Evolutionary conservation across 2,329 filamentous ascomycete species (phyloP).

Genomic region (Eutypella sp.): DNA sequence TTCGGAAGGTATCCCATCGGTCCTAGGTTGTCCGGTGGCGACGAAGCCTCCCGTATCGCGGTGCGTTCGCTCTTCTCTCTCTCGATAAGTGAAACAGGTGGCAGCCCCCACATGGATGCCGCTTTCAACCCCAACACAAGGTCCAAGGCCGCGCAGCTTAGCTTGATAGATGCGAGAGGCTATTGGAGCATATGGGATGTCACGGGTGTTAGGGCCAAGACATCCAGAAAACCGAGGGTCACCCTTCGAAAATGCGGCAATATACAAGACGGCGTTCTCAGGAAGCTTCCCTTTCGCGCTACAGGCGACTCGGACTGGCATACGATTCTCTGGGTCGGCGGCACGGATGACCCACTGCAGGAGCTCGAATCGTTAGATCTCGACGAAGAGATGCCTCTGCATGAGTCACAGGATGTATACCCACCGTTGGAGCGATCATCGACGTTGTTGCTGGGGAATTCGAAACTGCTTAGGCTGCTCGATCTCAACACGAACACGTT

Average conservation of each 20-base stretch:
- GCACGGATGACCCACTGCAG: constrained; percentile 14
- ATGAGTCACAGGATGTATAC: constrained; percentile 17
- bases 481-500: constrained; percentile 19
- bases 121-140: constrained; percentile 53
- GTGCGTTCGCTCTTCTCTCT: constrained; percentile 52
- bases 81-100: constrained; percentile 47
- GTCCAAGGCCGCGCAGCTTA: constrained; percentile 55
- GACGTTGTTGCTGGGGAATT: constrained; percentile 39
- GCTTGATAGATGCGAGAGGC: constrained; percentile 59
- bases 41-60: constrained; percentile 45
- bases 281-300: constrained; percentile 26
- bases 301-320: constrained; percentile 32
- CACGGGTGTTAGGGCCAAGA: constrained; percentile 29
- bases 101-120: constrained; percentile 55
- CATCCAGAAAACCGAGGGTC: constrained; percentile 29
- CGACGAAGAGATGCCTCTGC: constrained; percentile 22
- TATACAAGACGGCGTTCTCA: constrained; percentile 34
- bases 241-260: constrained; percentile 37
- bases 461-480: constrained; percentile 22
- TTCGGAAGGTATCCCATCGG: constrained; percentile 31
- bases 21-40: constrained; percentile 15
- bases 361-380: constrained; percentile 34
- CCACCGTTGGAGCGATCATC: constrained; percentile 48
- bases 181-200: constrained; percentile 67
- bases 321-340: constrained; percentile 38